These are phyloP conservation scores for Bonia amplexicaulis DNA, from an alignment of 176 grass and related monocot species.

Conservation along the genomic window DNA sequence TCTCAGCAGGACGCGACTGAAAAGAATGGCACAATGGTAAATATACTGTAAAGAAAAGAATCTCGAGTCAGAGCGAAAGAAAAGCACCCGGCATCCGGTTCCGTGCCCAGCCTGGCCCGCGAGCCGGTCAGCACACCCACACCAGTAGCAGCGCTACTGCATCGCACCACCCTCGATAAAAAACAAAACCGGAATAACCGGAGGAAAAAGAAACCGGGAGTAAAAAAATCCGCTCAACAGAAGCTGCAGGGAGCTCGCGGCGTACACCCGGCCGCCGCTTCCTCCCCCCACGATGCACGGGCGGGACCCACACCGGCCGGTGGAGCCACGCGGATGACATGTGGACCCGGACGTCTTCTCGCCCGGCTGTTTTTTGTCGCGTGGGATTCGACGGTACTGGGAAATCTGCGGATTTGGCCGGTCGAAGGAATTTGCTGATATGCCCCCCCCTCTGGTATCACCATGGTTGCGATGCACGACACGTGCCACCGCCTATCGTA, in stretches of 20 bases:
- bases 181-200: too few species aligned
- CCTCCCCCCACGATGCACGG: not conserved
- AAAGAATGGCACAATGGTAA: not conserved
- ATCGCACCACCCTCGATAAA: not conserved
- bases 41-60: not conserved
- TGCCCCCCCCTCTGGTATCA: too few species aligned
- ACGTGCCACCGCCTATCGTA: too few species aligned
- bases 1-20: not conserved
- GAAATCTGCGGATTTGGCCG: too few species aligned
- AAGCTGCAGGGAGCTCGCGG: not conserved
- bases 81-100: conserved; percentile 26
- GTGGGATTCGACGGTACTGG: not conserved
- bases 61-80: not conserved
- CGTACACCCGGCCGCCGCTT: not conserved
- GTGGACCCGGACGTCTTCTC: not conserved
- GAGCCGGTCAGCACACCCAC: not conserved
- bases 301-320: not conserved
- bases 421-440: too few species aligned
- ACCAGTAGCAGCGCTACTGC: not conserved
- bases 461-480: too few species aligned
- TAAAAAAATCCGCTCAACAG: not conserved
- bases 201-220: not conserved
- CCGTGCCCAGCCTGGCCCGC: conserved; percentile 16
- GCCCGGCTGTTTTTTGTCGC: not conserved
- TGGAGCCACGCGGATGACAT: not conserved